A percentile compares a stretch with the other conserved stretches of the same genome.
These are phyloP conservation scores for Dentipellis fragilis DNA, from an alignment of 768 basidiomycete genomes.

Conservation along the genomic window DNA sequence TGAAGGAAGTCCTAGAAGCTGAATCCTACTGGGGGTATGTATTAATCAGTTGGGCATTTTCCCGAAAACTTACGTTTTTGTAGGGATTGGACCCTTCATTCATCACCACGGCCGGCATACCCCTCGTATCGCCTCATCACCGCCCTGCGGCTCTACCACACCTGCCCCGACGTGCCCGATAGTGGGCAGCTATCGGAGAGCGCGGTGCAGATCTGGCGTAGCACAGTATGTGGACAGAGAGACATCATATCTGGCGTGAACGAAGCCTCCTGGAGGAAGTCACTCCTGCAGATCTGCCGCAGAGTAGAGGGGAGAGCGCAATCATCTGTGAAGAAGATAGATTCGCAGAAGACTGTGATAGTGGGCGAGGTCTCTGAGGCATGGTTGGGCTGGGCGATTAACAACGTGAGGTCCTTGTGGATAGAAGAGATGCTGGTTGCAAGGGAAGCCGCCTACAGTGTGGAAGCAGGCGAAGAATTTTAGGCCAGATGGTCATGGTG, in stretches of 20 bases:
- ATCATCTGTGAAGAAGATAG: constrained; percentile 34
- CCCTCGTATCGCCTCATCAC: constrained; percentile 77
- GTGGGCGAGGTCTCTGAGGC: constrained; percentile 6
- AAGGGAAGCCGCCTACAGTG: constrained; percentile 32
- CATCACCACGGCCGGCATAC: constrained; percentile 45
- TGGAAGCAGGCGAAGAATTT: constrained; percentile 39
- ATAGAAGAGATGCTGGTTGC: constrained; percentile 49
- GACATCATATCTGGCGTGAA: constrained; percentile 20
- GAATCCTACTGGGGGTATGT: constrained; percentile 81
- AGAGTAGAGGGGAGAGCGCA: constrained; percentile 38
- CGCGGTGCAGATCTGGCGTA: constrained; percentile 39
- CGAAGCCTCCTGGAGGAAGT: constrained; percentile 19
- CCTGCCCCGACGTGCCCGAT: constrained; percentile 17
- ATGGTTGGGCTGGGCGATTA: constrained; percentile 27
- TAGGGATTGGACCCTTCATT: constrained; percentile 78
- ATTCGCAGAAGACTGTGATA: constrained; percentile 21
- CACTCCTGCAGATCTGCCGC: constrained; percentile 29
- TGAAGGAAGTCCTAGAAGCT: constrained; percentile 43
- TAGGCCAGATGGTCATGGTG: constrained; percentile 15
- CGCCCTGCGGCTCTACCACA: constrained; percentile 56
- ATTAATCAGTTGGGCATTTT: neutral
- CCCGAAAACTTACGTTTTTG: neutral
- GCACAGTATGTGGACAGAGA: constrained; percentile 28
- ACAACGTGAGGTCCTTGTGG: constrained; percentile 45
- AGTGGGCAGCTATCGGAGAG: constrained; percentile 11